Evolutionary conservation across 2,329 filamentous ascomycete species (phyloP), one percentile per base, ranked within the genome.

Genomic region (Trichoderma hamatum): DNA sequence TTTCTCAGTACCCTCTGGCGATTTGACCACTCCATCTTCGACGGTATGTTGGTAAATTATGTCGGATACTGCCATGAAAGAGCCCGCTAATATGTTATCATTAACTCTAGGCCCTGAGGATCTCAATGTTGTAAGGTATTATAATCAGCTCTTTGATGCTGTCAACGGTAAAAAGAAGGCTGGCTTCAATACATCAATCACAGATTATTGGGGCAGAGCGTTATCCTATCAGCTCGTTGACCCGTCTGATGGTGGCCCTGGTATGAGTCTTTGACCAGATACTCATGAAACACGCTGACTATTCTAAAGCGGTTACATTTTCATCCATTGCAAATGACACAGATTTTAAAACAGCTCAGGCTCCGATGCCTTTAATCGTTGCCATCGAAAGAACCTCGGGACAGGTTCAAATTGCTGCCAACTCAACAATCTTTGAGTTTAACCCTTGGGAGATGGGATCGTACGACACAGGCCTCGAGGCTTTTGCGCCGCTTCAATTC

Each of bases 121-220:
- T 73, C 73, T 55, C 69, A 75, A 52, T 28, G 75, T 54, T 71
- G 76, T 63, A 73, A 52, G 71, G 26, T 94, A 95, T 78, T 94
- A 88, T 75, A 79, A 79, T 3, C 82, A 89, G 32, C 78, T 95
- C 19, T 75, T 81, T 6, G 78, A 86, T 13, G 82, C 86, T 16
- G 90, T 94, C 1, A 72, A 82, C 0, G 82, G 77, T 4, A 96
- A 95, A 80, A 74, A 76, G 1, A 78, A 89, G 69, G 90, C 70
- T 19, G 71, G 88, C 0, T 94, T 72, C 64, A 79, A 70, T 56
- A 87, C 85, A 1, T 89, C 90, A 1, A 84, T 96, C 66, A 96
- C 93, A 0, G 93, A 96, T 79, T 92, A 92, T 76, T 95, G 92
- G 89, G 91, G 90, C 24, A 87, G 92, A 58, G 90, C 90, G 5